Conservation (phyloP, 441 rosid genomes). For the Eugenia klotzschiana region DNA sequence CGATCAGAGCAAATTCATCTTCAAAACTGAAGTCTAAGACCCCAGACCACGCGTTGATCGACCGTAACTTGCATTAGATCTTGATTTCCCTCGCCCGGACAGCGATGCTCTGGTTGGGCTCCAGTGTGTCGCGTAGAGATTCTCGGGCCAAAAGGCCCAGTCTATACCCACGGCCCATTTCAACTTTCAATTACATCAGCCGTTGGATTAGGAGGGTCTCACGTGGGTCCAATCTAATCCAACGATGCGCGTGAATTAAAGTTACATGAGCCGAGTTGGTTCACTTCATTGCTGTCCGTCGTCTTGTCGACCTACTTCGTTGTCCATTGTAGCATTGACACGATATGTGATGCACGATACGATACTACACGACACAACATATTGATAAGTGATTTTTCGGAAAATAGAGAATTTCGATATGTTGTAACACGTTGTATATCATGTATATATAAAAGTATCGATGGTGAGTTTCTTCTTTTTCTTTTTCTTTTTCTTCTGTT, state of each 20-base stretch:
- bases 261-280: background rate
- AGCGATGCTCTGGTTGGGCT: background rate
- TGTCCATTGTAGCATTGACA: background rate
- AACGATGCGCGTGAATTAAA: background rate
- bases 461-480: too few relatives aligned
- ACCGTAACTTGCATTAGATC: background rate
- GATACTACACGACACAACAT: too few relatives aligned
- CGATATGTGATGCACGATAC: too few relatives aligned
- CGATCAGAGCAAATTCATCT: background rate
- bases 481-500: too few relatives aligned
- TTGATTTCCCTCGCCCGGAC: background rate
- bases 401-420: too few relatives aligned
- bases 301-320: background rate
- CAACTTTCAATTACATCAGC: background rate
- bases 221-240: rapidly evolving
- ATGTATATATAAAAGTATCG: too few relatives aligned
- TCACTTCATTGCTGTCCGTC: background rate
- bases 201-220: background rate
- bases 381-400: too few relatives aligned
- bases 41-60: background rate
- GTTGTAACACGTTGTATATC: too few relatives aligned
- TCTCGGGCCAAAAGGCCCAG: background rate
- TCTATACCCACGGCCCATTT: background rate
- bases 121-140: background rate
- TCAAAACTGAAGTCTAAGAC: background rate